Percentiles rank a stretch among this genome's conserved stretches.
phyloP scores from a whole-genome alignment of 1,284 basidiomycete genomes.

The Inonotus obliquus region DNA sequence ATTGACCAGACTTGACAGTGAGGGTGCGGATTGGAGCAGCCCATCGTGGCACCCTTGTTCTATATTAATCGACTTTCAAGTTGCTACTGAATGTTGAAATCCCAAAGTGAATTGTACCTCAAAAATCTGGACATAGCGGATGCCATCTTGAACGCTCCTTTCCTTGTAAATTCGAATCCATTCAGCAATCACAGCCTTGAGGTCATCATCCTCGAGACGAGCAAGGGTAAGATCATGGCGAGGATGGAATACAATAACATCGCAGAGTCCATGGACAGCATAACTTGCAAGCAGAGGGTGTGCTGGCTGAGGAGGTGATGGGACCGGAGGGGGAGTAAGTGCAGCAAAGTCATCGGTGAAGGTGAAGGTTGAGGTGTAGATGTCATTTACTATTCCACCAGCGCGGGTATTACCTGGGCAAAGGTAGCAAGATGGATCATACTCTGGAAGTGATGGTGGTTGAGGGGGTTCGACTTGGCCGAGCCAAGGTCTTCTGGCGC shows the following conservation, averaged over 20 bases:
- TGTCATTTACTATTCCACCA: constrained; percentile 66
- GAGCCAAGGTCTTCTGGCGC: constrained; percentile 78
- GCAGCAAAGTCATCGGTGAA: constrained; percentile 91
- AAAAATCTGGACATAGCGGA: constrained; percentile 85
- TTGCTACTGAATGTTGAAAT: neutral
- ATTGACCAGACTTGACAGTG: constrained; percentile 92
- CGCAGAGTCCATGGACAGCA: constrained; percentile 81
- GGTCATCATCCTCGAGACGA: constrained; percentile 57
- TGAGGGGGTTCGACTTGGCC: constrained; percentile 77
- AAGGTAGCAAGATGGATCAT: constrained; percentile 84
- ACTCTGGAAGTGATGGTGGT: constrained; percentile 48
- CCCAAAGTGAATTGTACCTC: constrained; percentile 49
- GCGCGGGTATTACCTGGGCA: constrained; percentile 88
- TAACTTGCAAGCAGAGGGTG: constrained; percentile 67
- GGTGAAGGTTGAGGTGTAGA: constrained; percentile 65
- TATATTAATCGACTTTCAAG: constrained; percentile 30
- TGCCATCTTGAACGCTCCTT: constrained; percentile 60
- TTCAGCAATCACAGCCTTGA: constrained; percentile 66
- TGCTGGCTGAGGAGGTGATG: constrained; percentile 38
- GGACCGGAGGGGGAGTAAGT: constrained; percentile 58
- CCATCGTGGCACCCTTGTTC: constrained; percentile 97
- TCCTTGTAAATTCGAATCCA: constrained; percentile 71
- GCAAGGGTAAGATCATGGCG: constrained; percentile 90
- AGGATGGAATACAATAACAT: constrained; percentile 89
- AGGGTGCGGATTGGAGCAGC: constrained; percentile 93